phyloP scores from a whole-genome alignment of 805 yeast species.

The Candida mattraensis region DNA sequence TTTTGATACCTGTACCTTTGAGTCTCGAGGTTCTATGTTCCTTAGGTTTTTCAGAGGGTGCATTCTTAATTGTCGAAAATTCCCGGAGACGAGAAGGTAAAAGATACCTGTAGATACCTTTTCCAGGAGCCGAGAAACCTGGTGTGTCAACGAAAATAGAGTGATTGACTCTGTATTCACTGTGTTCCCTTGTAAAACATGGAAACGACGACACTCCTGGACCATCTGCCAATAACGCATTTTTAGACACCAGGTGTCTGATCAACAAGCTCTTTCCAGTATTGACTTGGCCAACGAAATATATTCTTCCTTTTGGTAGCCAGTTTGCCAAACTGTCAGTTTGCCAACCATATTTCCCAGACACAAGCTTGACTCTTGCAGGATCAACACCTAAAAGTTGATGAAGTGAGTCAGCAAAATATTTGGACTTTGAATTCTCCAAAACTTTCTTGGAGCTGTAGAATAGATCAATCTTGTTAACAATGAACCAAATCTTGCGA shows the following conservation, averaged over 20 bases:
- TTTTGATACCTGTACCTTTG: slow-evolving; percentile 12
- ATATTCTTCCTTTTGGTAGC: slow-evolving; percentile 40
- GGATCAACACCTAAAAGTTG: slow-evolving; percentile 30
- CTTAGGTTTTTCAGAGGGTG: slow-evolving; percentile 8
- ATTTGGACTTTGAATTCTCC: slow-evolving; percentile 27
- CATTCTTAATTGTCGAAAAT: slow-evolving; percentile 6
- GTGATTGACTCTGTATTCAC: slow-evolving; percentile 35
- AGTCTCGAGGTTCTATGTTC: slow-evolving; percentile 9
- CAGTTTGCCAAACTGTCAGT: slow-evolving; percentile 37
- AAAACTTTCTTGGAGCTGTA: slow-evolving; percentile 22
- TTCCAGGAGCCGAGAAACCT: slow-evolving; percentile 37
- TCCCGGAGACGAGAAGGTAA: slow-evolving; percentile 12
- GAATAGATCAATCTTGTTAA: slow-evolving; percentile 42
- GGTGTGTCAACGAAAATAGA: slow-evolving; percentile 44
- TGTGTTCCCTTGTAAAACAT: slow-evolving; percentile 63
- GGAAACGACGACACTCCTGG: slow-evolving; percentile 59
- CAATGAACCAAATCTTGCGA: slow-evolving; percentile 38
- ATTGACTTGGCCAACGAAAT: slow-evolving; percentile 65
- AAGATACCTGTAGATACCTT: slow-evolving; percentile 34
- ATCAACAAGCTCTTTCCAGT: slow-evolving; percentile 69
- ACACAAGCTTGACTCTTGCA: slow-evolving; percentile 44
- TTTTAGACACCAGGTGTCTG: slow-evolving; percentile 38
- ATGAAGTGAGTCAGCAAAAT: slow-evolving; percentile 34
- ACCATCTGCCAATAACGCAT: slow-evolving; percentile 34
- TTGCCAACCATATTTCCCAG: slow-evolving; percentile 57